Evolutionary conservation across 768 basidiomycete species (phyloP).

Genomic region (Termitomyces sp.): DNA sequence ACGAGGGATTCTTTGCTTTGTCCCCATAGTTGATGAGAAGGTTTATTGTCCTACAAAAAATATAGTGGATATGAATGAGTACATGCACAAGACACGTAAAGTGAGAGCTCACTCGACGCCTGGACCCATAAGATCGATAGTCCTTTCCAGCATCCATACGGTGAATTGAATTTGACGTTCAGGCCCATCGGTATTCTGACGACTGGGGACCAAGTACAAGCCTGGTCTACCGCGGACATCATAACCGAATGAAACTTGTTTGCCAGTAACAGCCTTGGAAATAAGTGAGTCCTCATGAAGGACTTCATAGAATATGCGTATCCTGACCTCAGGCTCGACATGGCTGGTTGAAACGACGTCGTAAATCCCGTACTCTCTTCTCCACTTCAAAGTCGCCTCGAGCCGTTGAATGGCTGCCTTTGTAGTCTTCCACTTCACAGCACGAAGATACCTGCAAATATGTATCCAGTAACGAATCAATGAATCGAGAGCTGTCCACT

Average conservation of each 20-base stretch:
- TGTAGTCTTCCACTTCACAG: constrained; percentile 65
- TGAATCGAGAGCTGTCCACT: constrained; percentile 4
- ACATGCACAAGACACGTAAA: background rate
- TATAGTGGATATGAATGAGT: background rate
- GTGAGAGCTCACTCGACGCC: constrained; percentile 67
- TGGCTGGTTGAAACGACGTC: constrained; percentile 53
- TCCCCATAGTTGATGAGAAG: constrained; percentile 80
- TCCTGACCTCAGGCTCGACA: constrained; percentile 71
- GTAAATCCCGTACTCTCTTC: constrained; percentile 75
- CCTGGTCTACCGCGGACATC: constrained; percentile 64
- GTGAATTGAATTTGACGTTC: constrained; percentile 67
- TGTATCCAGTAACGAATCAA: too few relatives aligned
- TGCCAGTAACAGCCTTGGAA: constrained; percentile 72
- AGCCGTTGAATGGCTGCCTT: constrained; percentile 62
- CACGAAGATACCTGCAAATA: constrained; percentile 61
- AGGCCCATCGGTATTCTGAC: constrained; percentile 75
- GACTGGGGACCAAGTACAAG: constrained; percentile 63
- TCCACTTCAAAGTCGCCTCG: constrained; percentile 74
- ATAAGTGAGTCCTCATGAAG: background rate
- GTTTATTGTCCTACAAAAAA: constrained; percentile 48
- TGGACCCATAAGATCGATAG: constrained; percentile 72
- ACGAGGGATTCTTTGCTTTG: constrained; percentile 53
- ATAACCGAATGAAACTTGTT: constrained; percentile 75
- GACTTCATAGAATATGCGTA: background rate
- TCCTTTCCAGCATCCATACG: constrained; percentile 76